Base-by-base conservation (phyloP, 495 filamentous ascomycete genomes). In the Tuber borchii region DNA sequence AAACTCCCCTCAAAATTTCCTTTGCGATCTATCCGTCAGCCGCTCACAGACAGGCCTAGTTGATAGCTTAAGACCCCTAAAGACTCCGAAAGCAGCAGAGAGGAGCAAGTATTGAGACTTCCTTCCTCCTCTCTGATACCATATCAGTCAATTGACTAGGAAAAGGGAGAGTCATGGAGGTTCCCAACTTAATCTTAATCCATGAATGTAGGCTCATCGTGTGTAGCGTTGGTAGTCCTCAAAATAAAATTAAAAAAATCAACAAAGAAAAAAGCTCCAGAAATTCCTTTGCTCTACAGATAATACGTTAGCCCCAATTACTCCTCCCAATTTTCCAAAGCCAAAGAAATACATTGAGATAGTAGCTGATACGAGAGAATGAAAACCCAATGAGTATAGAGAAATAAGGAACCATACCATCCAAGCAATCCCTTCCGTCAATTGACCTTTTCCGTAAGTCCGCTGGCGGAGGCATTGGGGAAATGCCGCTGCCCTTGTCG, bases 211-310 rank as follows among this genome's bases (percentile, higher is more conserved):
- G 2, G 20, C n/a, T n/a, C 48, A n/a, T 17, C n/a, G 48, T 20
- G 19, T 6, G 48, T 51, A 10, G 48, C 20, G 48, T 51, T 22
- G 20, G 4, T n/a, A 51, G 19, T n/a, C 48, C 8, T 51, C 20
- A 51, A n/a, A 9, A n/a, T n/a, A 20, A 22, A 51, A n/a, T n/a
- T n/a, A 51, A 51, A 51, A n/a, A 51, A 0, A 9, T n/a, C n/a
- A n/a, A n/a, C n/a, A n/a, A n/a, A n/a, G n/a, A n/a, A 1, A n/a
- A 22, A 9, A n/a, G 20, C 8, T 6, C 48, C 7, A 0, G 0
- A 51, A 51, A 2, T 51, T n/a, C 48, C 9, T 22, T 17, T 51
- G 0, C 19, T n/a, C 20, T 51, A 7, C 9, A 5, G 20, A 51
- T 51, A 22, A 20, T 51, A 51, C 1, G 48, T 5, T 19, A 46